Percentiles rank a stretch among this genome's conserved stretches.
phyloP scores from a whole-genome alignment of 1,284 basidiomycete genomes.

The Pseudozyma hubeiensis region DNA sequence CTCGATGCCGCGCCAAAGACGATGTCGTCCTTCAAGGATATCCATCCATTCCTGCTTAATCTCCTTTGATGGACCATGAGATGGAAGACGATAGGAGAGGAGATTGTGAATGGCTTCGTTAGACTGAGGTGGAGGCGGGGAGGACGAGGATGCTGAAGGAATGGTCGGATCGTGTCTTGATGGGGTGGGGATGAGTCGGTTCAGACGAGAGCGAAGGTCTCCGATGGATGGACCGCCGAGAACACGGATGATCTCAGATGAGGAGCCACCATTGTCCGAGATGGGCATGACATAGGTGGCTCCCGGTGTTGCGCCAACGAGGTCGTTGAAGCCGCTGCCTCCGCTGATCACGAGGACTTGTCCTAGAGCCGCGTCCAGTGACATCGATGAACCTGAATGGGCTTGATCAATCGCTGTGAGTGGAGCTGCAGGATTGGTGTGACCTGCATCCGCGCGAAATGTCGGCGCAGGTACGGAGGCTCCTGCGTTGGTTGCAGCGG shows the following conservation, averaged over 20 bases:
- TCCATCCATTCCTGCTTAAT: constrained; percentile 91
- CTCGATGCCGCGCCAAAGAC: constrained; percentile 88
- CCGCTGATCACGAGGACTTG: constrained; percentile 71
- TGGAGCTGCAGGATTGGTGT: neutral
- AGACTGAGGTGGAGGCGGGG: constrained; percentile 31
- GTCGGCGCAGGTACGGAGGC: neutral
- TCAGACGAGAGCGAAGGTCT: constrained; percentile 78
- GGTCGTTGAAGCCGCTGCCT: constrained; percentile 72
- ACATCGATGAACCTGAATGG: neutral
- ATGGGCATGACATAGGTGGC: constrained; percentile 71
- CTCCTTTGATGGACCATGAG: constrained; percentile 76
- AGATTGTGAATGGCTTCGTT: constrained; percentile 77
- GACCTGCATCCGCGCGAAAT: neutral
- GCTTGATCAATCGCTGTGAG: neutral
- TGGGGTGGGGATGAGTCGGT: constrained; percentile 80
- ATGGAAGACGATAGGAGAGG: constrained; percentile 83
- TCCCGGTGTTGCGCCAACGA: constrained; percentile 71
- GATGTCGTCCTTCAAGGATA: constrained; percentile 88
- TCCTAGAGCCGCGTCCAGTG: constrained; percentile 29
- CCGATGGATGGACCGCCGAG: constrained; percentile 65
- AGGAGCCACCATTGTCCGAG: constrained; percentile 77
- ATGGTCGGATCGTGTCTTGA: constrained; percentile 71
- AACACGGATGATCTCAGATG: constrained; percentile 59
- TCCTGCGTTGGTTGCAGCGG: neutral
- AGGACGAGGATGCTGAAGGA: constrained; percentile 67